Evolutionary conservation across 495 filamentous ascomycete genomes (phyloP).

Genomic region (Saxophila tyrrhenica): DNA sequence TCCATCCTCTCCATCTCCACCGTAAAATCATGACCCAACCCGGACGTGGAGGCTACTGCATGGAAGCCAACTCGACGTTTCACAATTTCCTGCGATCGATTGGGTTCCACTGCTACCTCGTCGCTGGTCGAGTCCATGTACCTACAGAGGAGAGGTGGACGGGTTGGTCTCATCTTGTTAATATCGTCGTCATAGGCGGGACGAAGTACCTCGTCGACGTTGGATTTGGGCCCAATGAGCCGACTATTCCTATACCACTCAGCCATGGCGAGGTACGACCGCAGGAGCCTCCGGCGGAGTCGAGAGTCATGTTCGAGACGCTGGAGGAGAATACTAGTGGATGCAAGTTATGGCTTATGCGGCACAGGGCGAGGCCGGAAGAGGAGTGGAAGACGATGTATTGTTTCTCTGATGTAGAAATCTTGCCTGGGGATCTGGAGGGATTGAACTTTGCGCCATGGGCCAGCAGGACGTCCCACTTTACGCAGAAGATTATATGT

Average conservation of each 20-base stretch:
- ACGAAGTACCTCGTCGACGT: slow-evolving; percentile 52
- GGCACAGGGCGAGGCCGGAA: slow-evolving; percentile 39
- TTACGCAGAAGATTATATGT: slow-evolving; percentile 37
- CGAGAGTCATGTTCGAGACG: not conserved
- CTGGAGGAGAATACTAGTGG: slow-evolving; percentile 36
- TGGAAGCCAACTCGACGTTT: slow-evolving; percentile 61
- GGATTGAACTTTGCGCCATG: slow-evolving; percentile 50
- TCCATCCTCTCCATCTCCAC: not conserved
- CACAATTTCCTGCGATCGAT: slow-evolving; percentile 47
- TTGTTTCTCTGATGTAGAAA: slow-evolving; percentile 46
- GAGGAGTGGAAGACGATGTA: slow-evolving; percentile 46
- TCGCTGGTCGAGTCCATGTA: not conserved
- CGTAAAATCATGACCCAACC: not conserved
- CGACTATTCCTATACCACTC: slow-evolving; percentile 43
- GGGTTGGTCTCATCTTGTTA: slow-evolving; percentile 55
- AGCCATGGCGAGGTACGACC: slow-evolving; percentile 13
- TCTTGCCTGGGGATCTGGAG: slow-evolving; percentile 46
- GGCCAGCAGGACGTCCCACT: slow-evolving; percentile 34
- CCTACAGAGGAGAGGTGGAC: slow-evolving; percentile 13
- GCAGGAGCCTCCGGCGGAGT: not conserved
- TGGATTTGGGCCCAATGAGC: slow-evolving; percentile 56
- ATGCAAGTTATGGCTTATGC: slow-evolving; percentile 47
- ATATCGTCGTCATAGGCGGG: slow-evolving; percentile 47
- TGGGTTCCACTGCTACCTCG: slow-evolving; percentile 38
- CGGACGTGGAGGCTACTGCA: slow-evolving; percentile 42